Percentiles rank a stretch among this genome's conserved stretches.
Conservation (phyloP, 163 green algal species). For the Volvox carteri region DNA sequence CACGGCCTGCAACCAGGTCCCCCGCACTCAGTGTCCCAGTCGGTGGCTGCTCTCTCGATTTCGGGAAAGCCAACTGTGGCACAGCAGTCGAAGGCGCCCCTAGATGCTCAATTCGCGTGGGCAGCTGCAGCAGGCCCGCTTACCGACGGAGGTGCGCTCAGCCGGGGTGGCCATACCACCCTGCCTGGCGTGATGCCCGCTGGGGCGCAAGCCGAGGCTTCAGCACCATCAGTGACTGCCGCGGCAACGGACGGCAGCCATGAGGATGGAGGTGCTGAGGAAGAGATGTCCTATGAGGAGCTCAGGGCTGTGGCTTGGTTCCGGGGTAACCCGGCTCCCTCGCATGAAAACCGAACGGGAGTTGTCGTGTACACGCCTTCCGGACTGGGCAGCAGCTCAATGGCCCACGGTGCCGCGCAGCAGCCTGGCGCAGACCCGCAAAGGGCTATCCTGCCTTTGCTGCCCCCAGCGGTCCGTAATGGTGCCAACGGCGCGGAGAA, state of each 20-base stretch:
- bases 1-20: neutral
- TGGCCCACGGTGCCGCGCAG: neutral
- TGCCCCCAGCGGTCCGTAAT: neutral
- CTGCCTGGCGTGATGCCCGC: neutral
- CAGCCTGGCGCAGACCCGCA: neutral
- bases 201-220: neutral
- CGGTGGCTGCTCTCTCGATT: neutral
- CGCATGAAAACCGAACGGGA: neutral
- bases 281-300: constrained; percentile 80
- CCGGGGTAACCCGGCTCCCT: constrained; percentile 5
- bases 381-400: neutral
- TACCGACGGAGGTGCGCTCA: neutral
- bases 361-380: neutral
- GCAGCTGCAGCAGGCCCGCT: neutral
- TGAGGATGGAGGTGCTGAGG: constrained; percentile 10
- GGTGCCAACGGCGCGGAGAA: neutral
- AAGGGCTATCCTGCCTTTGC: neutral
- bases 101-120: neutral
- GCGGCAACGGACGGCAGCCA: neutral
- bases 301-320: constrained; percentile 62
- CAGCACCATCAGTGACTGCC: neutral
- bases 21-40: neutral
- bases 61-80: neutral
- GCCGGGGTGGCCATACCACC: neutral
- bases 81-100: neutral